Conservation (phyloP, 768 basidiomycete genomes). For the Boletus edulis region DNA sequence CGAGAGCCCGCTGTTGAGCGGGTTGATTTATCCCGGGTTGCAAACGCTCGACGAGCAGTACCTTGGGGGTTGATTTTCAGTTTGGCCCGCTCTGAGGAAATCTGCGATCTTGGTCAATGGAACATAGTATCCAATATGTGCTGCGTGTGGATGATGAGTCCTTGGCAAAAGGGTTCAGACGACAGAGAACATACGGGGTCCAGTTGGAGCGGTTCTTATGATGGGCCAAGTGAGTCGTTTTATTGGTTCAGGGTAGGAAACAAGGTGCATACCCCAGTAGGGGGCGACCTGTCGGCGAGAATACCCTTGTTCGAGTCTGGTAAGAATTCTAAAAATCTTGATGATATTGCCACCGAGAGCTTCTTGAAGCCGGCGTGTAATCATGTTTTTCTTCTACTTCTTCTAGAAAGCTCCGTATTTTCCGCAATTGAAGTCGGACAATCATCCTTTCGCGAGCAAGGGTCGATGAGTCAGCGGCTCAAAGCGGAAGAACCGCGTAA, state of each 20-base stretch:
- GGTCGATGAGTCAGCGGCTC: background rate
- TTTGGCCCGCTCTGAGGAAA: no score
- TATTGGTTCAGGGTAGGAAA: background rate
- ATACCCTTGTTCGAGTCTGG: no score
- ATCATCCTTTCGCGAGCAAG: constrained; percentile 37
- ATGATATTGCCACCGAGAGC: constrained; percentile 84
- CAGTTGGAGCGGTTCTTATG: constrained; percentile 89
- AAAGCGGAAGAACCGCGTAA: background rate
- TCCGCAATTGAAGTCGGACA: constrained; percentile 49
- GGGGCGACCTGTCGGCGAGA: constrained; percentile 67
- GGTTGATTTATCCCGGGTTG: no score
- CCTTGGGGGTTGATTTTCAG: no score
- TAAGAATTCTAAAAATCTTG: no score
- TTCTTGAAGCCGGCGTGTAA: constrained; percentile 84
- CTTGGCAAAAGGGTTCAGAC: no score
- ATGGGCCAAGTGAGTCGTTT: background rate
- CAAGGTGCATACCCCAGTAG: constrained; percentile 79
- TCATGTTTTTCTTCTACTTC: constrained; percentile 54
- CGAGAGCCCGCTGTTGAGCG: no score
- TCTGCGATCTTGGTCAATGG: no score
- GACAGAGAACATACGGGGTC: constrained; percentile 39
- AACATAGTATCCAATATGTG: no score
- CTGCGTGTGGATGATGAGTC: no score
- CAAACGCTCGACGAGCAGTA: no score
- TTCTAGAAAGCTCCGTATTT: constrained; percentile 36